A percentile compares a stretch with the other conserved stretches of the same genome.
Conservation (phyloP, 345 rosid species). For the Syzygium jambos region DNA sequence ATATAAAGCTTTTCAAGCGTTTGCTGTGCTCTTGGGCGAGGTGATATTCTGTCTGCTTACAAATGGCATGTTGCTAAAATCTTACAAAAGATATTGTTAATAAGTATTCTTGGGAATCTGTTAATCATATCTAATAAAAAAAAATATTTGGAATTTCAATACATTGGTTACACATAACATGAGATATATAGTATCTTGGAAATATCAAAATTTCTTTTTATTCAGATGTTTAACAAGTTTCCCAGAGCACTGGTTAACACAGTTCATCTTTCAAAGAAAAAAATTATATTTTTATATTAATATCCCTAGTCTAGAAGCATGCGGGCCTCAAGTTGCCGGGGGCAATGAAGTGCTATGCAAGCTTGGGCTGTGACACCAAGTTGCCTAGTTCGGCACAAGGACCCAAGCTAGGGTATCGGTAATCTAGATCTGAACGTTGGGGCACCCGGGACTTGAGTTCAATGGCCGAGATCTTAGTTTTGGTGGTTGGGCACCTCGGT, state of each 20-base stretch:
- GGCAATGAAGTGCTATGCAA: background rate
- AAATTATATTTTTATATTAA: background rate
- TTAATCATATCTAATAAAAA: no score
- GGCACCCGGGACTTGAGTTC: background rate
- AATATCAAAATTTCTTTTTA: background rate
- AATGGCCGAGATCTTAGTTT: background rate
- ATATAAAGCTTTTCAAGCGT: background rate
- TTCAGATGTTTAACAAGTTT: background rate
- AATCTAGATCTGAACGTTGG: background rate
- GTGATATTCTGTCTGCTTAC: background rate
- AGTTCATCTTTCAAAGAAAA: background rate
- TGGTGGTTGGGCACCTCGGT: background rate
- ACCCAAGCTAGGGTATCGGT: background rate
- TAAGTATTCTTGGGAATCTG: no score
- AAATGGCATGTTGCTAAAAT: background rate
- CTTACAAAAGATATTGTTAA: no score
- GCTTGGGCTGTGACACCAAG: background rate
- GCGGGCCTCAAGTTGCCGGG: background rate
- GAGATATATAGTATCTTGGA: no score
- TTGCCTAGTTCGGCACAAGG: background rate
- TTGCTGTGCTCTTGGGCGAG: background rate
- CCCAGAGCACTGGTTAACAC: background rate
- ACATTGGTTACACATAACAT: no score
- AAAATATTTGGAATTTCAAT: no score
- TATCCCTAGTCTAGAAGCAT: background rate